phyloP scores from a whole-genome alignment of 2,329 filamentous ascomycete genomes.

The Botrytis pseudocinerea region DNA sequence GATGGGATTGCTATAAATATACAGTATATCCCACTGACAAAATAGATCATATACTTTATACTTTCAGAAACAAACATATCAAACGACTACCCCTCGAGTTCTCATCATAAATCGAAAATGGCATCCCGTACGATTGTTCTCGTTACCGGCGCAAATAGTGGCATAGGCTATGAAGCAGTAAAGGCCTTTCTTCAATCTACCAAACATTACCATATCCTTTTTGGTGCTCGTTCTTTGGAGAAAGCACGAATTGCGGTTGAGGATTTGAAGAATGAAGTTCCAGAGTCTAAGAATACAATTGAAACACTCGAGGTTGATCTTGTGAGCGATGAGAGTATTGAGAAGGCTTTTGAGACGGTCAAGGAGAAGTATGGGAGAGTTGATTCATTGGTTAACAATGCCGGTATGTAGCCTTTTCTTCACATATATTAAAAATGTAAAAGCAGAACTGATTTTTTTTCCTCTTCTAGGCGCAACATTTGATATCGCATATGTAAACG shows the following conservation, averaged over 20 bases:
- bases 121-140: constrained; percentile 38
- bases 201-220: constrained; percentile 44
- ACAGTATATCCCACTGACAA: neutral
- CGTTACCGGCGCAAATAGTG: constrained; percentile 47
- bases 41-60: neutral
- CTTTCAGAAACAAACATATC: neutral
- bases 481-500: constrained; percentile 38
- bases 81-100: neutral
- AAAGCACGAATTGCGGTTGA: constrained; percentile 43
- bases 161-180: constrained; percentile 47
- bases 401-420: constrained; percentile 27
- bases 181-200: constrained; percentile 44
- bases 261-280: constrained; percentile 41
- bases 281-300: constrained; percentile 35
- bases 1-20: neutral
- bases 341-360: constrained; percentile 30
- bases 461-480: constrained; percentile 31
- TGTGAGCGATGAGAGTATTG: constrained; percentile 32
- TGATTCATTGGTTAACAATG: constrained; percentile 34
- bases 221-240: constrained; percentile 43
- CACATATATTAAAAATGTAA: neutral
- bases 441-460: constrained; percentile 1
- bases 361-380: constrained; percentile 26
- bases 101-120: constrained; percentile 15
- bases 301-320: constrained; percentile 32